These are phyloP conservation scores for Acanthamoeba rhysodes DNA, from an alignment of 208 protist species.

Conservation along the genomic window DNA sequence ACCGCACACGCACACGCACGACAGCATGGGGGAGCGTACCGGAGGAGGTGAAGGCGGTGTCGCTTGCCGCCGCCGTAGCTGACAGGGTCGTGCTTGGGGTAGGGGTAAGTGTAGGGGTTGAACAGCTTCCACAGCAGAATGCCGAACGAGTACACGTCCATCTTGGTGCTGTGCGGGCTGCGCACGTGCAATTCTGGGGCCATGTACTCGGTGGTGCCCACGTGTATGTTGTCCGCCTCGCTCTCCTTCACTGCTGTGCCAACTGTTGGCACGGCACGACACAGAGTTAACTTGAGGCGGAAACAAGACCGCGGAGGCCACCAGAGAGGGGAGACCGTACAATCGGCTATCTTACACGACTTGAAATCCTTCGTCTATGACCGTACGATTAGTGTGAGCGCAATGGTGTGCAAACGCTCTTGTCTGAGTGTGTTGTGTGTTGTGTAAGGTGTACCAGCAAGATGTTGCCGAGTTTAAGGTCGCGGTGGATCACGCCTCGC, in stretches of 20 bases:
- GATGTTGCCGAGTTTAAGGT: conserved; percentile 70
- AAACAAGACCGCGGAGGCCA: too few species aligned
- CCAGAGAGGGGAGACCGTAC: neutral
- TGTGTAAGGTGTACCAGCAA: neutral
- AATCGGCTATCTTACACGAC: conserved; percentile 66
- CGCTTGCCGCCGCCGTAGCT: conserved; percentile 41
- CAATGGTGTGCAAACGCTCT: neutral
- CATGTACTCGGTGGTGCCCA: conserved; percentile 74
- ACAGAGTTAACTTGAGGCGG: neutral
- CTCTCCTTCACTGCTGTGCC: conserved; percentile 48
- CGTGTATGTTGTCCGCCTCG: conserved; percentile 27
- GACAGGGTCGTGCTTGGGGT: conserved; percentile 18
- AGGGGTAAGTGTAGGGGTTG: conserved; percentile 53
- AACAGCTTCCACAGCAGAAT: conserved; percentile 75
- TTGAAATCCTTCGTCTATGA: conserved; percentile 33
- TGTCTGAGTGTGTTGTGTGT: neutral
- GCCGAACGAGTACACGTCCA: conserved; percentile 71
- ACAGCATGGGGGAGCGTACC: neutral
- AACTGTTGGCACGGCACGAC: neutral
- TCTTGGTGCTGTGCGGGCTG: conserved; percentile 36
- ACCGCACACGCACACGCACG: neutral
- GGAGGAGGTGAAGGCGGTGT: conserved; percentile 25
- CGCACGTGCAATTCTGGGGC: conserved; percentile 41
- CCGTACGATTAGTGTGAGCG: neutral
- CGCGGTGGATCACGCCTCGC: conserved; percentile 46